Percentiles rank a stretch among this genome's conserved stretches.
These are phyloP conservation scores for Nakaseomyces sp. DNA, from an alignment of 1,139 yeast genomes.

Conservation along the genomic window DNA sequence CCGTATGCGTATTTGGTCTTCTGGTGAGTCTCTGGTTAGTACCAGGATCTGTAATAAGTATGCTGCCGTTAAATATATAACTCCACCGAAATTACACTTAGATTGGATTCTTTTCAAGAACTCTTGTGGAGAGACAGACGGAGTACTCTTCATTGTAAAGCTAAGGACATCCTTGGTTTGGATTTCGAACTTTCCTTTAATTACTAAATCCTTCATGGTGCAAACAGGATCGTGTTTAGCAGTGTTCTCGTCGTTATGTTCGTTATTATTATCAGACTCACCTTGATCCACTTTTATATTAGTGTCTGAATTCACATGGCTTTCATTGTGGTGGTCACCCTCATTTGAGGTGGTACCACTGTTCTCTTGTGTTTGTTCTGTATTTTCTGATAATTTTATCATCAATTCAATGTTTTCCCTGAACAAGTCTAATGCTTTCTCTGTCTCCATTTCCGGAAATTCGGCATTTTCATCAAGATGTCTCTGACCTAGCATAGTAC, in stretches of 20 bases:
- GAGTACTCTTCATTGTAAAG: slow-evolving; percentile 26
- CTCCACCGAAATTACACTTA: slow-evolving; percentile 26
- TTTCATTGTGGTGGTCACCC: neutral
- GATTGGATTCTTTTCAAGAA: slow-evolving; percentile 26
- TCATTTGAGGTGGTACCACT: neutral
- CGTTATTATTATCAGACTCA: neutral
- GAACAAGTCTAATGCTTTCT: slow-evolving; percentile 5
- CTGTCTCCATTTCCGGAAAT: neutral
- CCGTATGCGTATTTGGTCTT: slow-evolving; percentile 30
- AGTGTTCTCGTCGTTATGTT: neutral
- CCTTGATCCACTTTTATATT: too few species aligned
- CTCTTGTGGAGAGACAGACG: slow-evolving; percentile 21
- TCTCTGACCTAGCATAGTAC: neutral
- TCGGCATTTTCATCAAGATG: neutral
- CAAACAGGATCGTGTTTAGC: neutral
- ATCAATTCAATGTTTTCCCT: slow-evolving; percentile 7
- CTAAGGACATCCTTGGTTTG: slow-evolving; percentile 8
- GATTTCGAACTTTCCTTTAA: neutral
- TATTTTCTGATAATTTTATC: slow-evolving; percentile 5
- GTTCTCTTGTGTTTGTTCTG: neutral
- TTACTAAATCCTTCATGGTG: neutral
- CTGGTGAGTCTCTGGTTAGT: slow-evolving; percentile 33
- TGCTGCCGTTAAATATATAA: slow-evolving; percentile 24
- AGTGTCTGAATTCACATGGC: too few species aligned
- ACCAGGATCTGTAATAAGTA: slow-evolving; percentile 31